These are phyloP conservation scores for Coniochaeta sp. DNA, from an alignment of 2,329 filamentous ascomycete genomes.

Conservation along the genomic window DNA sequence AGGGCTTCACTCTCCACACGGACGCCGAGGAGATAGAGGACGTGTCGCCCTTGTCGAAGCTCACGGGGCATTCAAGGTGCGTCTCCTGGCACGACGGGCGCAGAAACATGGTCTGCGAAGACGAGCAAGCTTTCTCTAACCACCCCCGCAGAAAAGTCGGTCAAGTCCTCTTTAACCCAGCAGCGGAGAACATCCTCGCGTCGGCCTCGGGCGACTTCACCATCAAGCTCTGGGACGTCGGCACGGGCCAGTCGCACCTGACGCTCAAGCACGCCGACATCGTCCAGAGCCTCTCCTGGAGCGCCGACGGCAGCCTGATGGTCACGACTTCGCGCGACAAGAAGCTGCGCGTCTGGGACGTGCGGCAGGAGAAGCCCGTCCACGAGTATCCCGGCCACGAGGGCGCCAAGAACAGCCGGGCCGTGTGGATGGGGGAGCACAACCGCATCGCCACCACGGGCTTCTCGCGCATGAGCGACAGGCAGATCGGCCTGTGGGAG, in stretches of 20 bases:
- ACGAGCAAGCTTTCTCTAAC: slow-evolving; percentile 3
- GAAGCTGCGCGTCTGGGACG: slow-evolving; percentile 96
- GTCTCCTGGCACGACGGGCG: slow-evolving; percentile 10
- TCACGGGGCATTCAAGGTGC: slow-evolving; percentile 81
- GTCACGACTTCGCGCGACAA: slow-evolving; percentile 96
- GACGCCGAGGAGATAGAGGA: slow-evolving; percentile 80
- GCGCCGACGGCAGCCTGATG: slow-evolving; percentile 75
- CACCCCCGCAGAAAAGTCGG: slow-evolving; percentile 71
- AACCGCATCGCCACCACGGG: slow-evolving; percentile 94
- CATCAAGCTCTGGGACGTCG: slow-evolving; percentile 92
- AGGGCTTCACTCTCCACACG: slow-evolving; percentile 75
- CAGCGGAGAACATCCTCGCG: slow-evolving; percentile 90
- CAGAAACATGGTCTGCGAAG: not conserved
- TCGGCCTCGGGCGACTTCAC: slow-evolving; percentile 92
- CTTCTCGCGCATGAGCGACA: slow-evolving; percentile 97
- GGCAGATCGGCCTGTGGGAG: slow-evolving; percentile 94
- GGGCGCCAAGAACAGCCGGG: slow-evolving; percentile 94
- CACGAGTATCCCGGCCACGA: slow-evolving; percentile 80
- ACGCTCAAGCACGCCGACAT: slow-evolving; percentile 83
- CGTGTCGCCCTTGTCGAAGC: slow-evolving; percentile 71
- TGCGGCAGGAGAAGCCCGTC: slow-evolving; percentile 80
- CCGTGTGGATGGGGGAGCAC: slow-evolving; percentile 95
- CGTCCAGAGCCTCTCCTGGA: slow-evolving; percentile 94
- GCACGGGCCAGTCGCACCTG: slow-evolving; percentile 65
- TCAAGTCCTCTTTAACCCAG: slow-evolving; percentile 95